Evolutionary conservation across 345 rosid species (phyloP).

Genomic region (Arabidopsis arenosa): DNA sequence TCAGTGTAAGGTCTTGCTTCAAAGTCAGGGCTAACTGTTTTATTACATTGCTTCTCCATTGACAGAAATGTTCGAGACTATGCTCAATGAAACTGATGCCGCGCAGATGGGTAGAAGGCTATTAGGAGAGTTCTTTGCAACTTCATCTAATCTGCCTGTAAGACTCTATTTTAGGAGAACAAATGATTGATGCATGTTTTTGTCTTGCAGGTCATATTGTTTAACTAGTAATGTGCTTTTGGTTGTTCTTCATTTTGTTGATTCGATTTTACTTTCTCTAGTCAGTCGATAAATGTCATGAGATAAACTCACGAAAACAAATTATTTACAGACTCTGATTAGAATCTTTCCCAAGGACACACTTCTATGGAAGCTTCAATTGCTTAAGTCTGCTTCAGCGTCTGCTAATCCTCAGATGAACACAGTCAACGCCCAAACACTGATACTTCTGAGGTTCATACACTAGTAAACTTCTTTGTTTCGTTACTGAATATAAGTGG

Average conservation of each 20-base stretch:
- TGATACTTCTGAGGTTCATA: slow-evolving; percentile 65
- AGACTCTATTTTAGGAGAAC: slow-evolving; percentile 15
- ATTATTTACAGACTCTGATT: slow-evolving; percentile 58
- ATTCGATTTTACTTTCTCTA: slow-evolving; percentile 3
- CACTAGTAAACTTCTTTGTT: slow-evolving; percentile 20
- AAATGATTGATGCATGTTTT: not conserved
- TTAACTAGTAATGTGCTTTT: not conserved
- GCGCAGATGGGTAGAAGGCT: slow-evolving; percentile 38
- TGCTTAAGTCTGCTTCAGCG: slow-evolving; percentile 67
- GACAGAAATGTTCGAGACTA: slow-evolving; percentile 38
- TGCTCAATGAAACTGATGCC: slow-evolving; percentile 45
- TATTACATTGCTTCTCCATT: slow-evolving; percentile 47
- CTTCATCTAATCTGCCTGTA: slow-evolving; percentile 51
- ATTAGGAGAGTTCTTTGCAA: slow-evolving; percentile 38
- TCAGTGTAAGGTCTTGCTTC: slow-evolving; percentile 13
- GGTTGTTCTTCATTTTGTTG: not conserved
- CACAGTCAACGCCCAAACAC: slow-evolving; percentile 60
- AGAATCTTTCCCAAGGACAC: slow-evolving; percentile 38
- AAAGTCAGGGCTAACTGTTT: not conserved
- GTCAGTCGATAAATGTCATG: slow-evolving; percentile 2
- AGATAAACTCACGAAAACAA: not conserved
- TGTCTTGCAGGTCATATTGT: not conserved
- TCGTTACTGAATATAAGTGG: slow-evolving; percentile 13
- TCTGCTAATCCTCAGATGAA: slow-evolving; percentile 60
- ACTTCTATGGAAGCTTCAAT: slow-evolving; percentile 75